phyloP scores from a whole-genome alignment of 1,284 basidiomycete genomes.

The Pseudomicrostroma phylloplanum region DNA sequence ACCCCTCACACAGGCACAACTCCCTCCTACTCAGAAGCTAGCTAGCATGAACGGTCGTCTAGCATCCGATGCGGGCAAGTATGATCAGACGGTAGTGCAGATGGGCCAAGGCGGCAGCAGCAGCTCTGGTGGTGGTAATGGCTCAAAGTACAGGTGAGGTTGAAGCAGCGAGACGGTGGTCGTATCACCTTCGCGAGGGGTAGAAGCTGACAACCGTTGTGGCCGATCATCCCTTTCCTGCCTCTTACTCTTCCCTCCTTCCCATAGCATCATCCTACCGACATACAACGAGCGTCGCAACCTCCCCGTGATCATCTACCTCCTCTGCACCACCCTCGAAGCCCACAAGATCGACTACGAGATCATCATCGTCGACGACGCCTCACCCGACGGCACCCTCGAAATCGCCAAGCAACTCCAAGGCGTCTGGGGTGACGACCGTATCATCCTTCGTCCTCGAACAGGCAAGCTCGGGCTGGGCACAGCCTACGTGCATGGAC shows the following conservation, averaged over 20 bases:
- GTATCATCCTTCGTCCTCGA: constrained; percentile 74
- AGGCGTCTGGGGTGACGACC: constrained; percentile 71
- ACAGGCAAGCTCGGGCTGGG: constrained; percentile 82
- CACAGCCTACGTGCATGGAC: constrained; percentile 86
- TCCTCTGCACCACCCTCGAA: constrained; percentile 29
- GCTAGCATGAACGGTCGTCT: too few relatives aligned
- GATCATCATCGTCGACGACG: constrained; percentile 82
- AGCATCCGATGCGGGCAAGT: too few relatives aligned
- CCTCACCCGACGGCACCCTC: constrained; percentile 83
- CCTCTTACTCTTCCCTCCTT: not conserved
- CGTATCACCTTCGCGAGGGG: too few relatives aligned
- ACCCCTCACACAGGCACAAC: too few relatives aligned
- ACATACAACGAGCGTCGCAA: constrained; percentile 92
- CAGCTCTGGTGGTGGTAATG: too few relatives aligned
- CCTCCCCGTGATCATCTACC: constrained; percentile 64
- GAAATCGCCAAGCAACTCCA: constrained; percentile 75
- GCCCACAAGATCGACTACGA: constrained; percentile 61
- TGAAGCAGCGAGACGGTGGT: too few relatives aligned
- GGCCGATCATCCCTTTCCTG: too few relatives aligned
- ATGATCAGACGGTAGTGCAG: too few relatives aligned
- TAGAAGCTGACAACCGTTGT: too few relatives aligned
- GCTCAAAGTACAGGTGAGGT: too few relatives aligned
- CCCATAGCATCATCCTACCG: constrained; percentile 67
- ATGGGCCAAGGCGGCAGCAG: too few relatives aligned
- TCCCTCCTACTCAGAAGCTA: too few relatives aligned